These are phyloP conservation scores for Trifolium repens DNA, from an alignment of 306 rosid species.

Conservation along the genomic window DNA sequence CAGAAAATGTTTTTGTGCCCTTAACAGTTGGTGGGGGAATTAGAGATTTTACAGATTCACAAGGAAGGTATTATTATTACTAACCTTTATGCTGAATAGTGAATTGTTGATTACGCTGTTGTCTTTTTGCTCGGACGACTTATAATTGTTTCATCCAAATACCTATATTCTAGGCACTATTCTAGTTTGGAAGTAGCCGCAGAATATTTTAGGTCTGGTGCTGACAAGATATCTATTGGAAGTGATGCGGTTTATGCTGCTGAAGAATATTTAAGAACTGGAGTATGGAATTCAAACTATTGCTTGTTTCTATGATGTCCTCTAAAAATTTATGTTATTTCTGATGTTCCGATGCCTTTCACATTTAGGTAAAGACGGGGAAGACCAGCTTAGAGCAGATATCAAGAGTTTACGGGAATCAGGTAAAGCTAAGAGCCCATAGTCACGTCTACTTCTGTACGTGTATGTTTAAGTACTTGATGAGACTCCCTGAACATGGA, in stretches of 20 bases:
- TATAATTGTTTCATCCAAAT: background rate
- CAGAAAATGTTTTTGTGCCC: slow-evolving; percentile 97
- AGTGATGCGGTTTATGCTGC: slow-evolving; percentile 99
- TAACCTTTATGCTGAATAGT: slow-evolving; percentile 26
- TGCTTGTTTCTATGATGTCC: slow-evolving; percentile 29
- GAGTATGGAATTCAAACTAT: slow-evolving; percentile 60
- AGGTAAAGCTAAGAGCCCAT: slow-evolving; percentile 53
- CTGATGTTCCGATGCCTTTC: slow-evolving; percentile 40
- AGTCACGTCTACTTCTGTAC: background rate
- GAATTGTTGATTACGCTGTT: slow-evolving; percentile 9
- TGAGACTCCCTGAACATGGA: background rate
- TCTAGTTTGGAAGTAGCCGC: slow-evolving; percentile 98
- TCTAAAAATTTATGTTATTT: slow-evolving; percentile 7
- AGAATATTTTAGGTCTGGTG: slow-evolving; percentile 97
- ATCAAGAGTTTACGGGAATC: slow-evolving; percentile 94
- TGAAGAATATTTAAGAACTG: slow-evolving; percentile 82
- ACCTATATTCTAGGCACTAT: slow-evolving; percentile 64
- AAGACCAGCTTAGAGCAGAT: slow-evolving; percentile 96
- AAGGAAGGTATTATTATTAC: slow-evolving; percentile 73
- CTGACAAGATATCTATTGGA: slow-evolving; percentile 97
- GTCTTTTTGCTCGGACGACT: background rate
- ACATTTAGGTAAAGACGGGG: slow-evolving; percentile 75
- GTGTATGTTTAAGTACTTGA: background rate
- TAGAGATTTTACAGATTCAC: slow-evolving; percentile 89
- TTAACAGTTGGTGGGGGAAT: slow-evolving; percentile 98